Percentiles rank a stretch among this genome's conserved stretches.
Conservation (phyloP, 441 rosid species). For the Croton setiger region DNA sequence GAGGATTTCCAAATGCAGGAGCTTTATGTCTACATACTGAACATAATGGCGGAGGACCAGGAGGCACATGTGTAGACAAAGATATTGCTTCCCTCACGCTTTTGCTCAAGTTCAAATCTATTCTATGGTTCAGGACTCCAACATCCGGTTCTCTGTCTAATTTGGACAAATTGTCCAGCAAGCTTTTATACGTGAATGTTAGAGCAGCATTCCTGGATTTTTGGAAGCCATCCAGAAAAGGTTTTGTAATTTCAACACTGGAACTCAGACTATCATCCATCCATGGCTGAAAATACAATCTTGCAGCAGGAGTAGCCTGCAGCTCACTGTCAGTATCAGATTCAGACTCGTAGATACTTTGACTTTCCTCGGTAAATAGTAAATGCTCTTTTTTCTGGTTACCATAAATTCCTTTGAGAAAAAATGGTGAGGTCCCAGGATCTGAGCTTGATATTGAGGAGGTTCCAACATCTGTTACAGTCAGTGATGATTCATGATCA, state of each 20-base stretch:
- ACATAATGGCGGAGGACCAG: conserved; percentile 91
- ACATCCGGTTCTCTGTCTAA: conserved; percentile 52
- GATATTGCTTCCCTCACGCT: conserved; percentile 85
- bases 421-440: conserved; percentile 74
- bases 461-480: conserved; percentile 78
- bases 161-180: conserved; percentile 62
- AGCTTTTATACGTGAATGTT: conserved; percentile 37
- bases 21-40: conserved; percentile 90
- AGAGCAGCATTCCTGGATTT: conserved; percentile 41
- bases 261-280: conserved; percentile 47
- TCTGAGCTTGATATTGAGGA: conserved; percentile 95
- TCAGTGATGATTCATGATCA: conserved; percentile 71
- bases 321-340: conserved; percentile 71
- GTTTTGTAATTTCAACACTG: conserved; percentile 42
- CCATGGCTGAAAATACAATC: conserved; percentile 71
- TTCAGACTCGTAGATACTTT: conserved; percentile 48
- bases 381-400: conserved; percentile 58
- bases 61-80: conserved; percentile 62
- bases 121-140: conserved; percentile 43
- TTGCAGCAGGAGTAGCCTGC: conserved; percentile 43
- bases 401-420: conserved; percentile 47
- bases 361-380: conserved; percentile 44
- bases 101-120: conserved; percentile 60
- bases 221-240: conserved; percentile 38
- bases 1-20: conserved; percentile 91